phyloP scores from a whole-genome alignment of 352 stramenopile species.

The Phytopythium mirpurense region DNA sequence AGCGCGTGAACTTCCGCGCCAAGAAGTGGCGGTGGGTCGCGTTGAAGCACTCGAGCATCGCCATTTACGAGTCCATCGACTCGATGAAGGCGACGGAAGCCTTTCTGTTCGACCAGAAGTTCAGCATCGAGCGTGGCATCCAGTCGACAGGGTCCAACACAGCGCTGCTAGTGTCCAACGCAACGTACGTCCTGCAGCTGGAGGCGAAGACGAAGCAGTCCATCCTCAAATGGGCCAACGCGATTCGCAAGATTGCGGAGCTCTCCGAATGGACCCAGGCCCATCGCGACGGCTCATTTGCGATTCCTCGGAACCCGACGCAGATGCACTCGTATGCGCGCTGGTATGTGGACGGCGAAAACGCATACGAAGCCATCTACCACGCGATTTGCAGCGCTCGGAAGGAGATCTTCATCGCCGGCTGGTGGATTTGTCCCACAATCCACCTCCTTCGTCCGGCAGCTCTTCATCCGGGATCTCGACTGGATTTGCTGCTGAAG shows the following conservation, averaged over 20 bases:
- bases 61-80: conserved; percentile 66
- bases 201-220: conserved; percentile 78
- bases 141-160: conserved; percentile 73
- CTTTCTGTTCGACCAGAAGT: conserved; percentile 79
- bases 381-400: conserved; percentile 49
- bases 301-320: conserved; percentile 62
- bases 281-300: conserved; percentile 77
- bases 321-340: conserved; percentile 59
- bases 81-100: conserved; percentile 62
- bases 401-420: conserved; percentile 89
- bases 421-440: conserved; percentile 87
- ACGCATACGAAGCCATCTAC: conserved; percentile 73
- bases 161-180: conserved; percentile 71
- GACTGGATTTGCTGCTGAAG: conserved; percentile 57
- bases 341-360: conserved; percentile 82
- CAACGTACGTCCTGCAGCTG: conserved; percentile 82
- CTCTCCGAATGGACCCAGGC: conserved; percentile 70
- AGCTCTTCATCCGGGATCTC: conserved; percentile 46
- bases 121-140: conserved; percentile 78
- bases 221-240: conserved; percentile 81
- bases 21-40: conserved; percentile 81
- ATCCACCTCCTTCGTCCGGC: conserved; percentile 77
- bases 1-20: conserved; percentile 78
- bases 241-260: conserved; percentile 66
- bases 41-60: conserved; percentile 76